Base-by-base conservation (phyloP, 148 eudicot species). In the Polygonum maritimum region DNA sequence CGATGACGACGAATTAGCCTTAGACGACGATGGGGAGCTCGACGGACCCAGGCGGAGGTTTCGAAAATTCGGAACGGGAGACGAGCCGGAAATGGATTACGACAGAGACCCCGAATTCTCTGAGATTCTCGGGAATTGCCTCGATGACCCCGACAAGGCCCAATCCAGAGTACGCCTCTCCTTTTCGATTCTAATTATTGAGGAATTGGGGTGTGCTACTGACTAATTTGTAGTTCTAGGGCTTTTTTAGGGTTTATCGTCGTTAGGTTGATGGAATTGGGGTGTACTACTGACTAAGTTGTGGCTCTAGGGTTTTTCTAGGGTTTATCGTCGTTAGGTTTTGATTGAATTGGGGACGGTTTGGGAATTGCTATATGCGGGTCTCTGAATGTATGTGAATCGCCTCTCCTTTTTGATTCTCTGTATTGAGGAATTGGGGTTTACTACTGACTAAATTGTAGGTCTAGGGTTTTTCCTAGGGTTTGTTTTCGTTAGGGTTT, bases 51-150 rank as follows among this genome's bases (percentile, higher is more conserved):
- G 57, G 69, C 77, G 69, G 75, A 83, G 86, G 47, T 84, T 87
- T 49, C 77, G 83, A 73, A 83, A 82, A 2, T 74, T 54, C 57
- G 91, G 75, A 63, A 89, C 7, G 71, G 71, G 38, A 14, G 71
- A 38, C 36, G 71, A 38, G 41, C 38, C 78, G 36, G 91, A 88
- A 74, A 85, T 48, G 70, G 96, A 92, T 77, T 90, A 84, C 77
- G 98, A 90, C 78, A 88, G 80, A 75, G 97, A 92, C 81, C 94
- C 97, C 11, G 98, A 92, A 69, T 84, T 95, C 76, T 96, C 89
- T 78, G 96, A 95, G n/a, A 92, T 92, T 84, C 86, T 95, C 51
- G 97, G 96, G 62, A 80, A 69, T 76, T 89, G 88, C 75, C 87
- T 95, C 35, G 92, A 90, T 83, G 91, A 95, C 65, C 98, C 96